phyloP scores from a whole-genome alignment of 2,329 filamentous ascomycete genomes.

The Emergomyces africanus region DNA sequence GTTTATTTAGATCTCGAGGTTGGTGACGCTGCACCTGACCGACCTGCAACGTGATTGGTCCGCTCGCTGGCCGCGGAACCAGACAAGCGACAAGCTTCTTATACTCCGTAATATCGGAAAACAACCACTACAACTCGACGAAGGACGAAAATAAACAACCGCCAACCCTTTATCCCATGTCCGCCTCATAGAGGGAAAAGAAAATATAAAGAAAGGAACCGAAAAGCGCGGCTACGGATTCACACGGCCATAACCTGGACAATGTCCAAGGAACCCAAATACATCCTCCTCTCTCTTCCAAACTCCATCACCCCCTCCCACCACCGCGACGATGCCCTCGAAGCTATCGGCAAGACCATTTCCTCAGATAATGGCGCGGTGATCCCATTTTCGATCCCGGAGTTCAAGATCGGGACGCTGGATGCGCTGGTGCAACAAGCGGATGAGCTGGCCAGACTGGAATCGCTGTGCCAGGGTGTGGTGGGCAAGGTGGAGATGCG shows the following conservation, averaged over 20 bases:
- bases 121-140: neutral
- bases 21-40: neutral
- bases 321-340: slow-evolving; percentile 69
- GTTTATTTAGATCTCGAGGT: neutral
- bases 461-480: slow-evolving; percentile 63
- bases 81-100: neutral
- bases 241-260: slow-evolving; percentile 4
- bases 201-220: too few relatives aligned
- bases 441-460: slow-evolving; percentile 85
- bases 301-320: slow-evolving; percentile 71
- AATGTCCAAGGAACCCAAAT: slow-evolving; percentile 45
- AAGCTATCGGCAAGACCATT: slow-evolving; percentile 59
- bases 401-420: slow-evolving; percentile 95
- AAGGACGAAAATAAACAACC: neutral
- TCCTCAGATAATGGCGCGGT: slow-evolving; percentile 63
- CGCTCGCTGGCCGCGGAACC: neutral
- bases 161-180: neutral
- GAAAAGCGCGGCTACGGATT: neutral
- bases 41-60: neutral
- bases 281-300: slow-evolving; percentile 82
- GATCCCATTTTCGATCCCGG: slow-evolving; percentile 67
- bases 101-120: neutral
- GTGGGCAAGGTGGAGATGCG: slow-evolving; percentile 83
- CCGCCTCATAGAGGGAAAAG: neutral
- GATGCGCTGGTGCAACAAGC: slow-evolving; percentile 93